Evolutionary conservation across 202 grass and related monocot species (phyloP).

Genomic region (Saccharum hybrid): DNA sequence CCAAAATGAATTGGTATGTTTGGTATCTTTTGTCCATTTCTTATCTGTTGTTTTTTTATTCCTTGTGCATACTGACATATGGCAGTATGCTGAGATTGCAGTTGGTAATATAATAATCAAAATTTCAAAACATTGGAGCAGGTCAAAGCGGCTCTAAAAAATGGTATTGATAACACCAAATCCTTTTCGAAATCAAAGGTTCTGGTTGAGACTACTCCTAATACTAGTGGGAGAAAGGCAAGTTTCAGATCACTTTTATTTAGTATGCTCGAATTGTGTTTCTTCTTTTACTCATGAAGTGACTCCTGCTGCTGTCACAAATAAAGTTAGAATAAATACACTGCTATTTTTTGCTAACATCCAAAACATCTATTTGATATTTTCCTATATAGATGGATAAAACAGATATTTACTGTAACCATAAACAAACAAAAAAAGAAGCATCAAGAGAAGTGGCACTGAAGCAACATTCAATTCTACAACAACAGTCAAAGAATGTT

Average conservation of each 20-base stretch:
- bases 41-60: slow-evolving; percentile 11
- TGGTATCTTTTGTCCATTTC: slow-evolving; percentile 27
- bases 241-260: slow-evolving; percentile 33
- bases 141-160: slow-evolving; percentile 77
- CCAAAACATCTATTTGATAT: slow-evolving; percentile 36
- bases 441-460: slow-evolving; percentile 61
- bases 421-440: slow-evolving; percentile 67
- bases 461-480: slow-evolving; percentile 73
- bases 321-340: slow-evolving; percentile 10
- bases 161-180: slow-evolving; percentile 63
- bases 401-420: slow-evolving; percentile 55
- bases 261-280: slow-evolving; percentile 28
- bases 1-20: slow-evolving; percentile 81
- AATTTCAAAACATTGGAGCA: slow-evolving; percentile 49
- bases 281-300: slow-evolving; percentile 14
- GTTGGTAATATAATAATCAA: slow-evolving; percentile 34
- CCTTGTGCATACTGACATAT: slow-evolving; percentile 31
- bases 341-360: slow-evolving; percentile 33
- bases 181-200: slow-evolving; percentile 92
- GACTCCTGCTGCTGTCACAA: slow-evolving; percentile 24
- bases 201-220: slow-evolving; percentile 55
- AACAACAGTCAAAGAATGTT: slow-evolving; percentile 81
- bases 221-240: slow-evolving; percentile 75
- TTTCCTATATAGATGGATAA: slow-evolving; percentile 61
- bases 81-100: slow-evolving; percentile 26